phyloP scores from a whole-genome alignment of 2,329 filamentous ascomycete species.

The Coccinonectria pachysandricola region DNA sequence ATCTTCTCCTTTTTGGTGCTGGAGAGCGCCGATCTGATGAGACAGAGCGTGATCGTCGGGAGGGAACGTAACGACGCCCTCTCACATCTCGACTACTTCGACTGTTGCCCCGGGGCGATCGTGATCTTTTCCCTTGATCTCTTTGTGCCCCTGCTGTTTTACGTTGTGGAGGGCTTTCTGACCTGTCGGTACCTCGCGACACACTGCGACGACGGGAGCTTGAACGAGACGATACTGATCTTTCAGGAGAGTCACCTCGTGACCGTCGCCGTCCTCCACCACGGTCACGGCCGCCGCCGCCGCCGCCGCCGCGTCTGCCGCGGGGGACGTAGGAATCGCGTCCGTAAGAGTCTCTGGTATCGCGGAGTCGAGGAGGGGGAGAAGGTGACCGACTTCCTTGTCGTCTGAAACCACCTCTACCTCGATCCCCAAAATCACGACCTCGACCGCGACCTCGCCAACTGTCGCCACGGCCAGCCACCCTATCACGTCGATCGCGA shows the following conservation, averaged over 20 bases:
- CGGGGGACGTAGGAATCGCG: slow-evolving; percentile 46
- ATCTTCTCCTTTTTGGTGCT: slow-evolving; percentile 38
- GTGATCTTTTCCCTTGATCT: slow-evolving; percentile 29
- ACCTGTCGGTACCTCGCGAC: slow-evolving; percentile 22
- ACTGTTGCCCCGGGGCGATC: slow-evolving; percentile 23
- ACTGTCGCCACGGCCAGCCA: slow-evolving; percentile 41
- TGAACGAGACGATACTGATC: slow-evolving; percentile 20
- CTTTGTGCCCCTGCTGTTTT: slow-evolving; percentile 22
- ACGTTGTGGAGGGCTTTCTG: slow-evolving; percentile 24
- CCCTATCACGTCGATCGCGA: slow-evolving; percentile 46
- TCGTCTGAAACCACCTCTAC: slow-evolving; percentile 35
- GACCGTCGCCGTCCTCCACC: slow-evolving; percentile 25
- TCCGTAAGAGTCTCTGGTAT: slow-evolving; percentile 32
- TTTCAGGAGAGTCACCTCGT: slow-evolving; percentile 25
- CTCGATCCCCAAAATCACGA: slow-evolving; percentile 34
- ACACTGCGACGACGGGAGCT: slow-evolving; percentile 24
- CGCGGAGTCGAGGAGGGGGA: slow-evolving; percentile 33
- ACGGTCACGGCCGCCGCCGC: slow-evolving; percentile 29
- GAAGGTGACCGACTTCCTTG: slow-evolving; percentile 37
- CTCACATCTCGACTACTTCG: slow-evolving; percentile 12
- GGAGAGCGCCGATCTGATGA: slow-evolving; percentile 32
- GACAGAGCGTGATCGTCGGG: slow-evolving; percentile 22
- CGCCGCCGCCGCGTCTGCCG: slow-evolving; percentile 29
- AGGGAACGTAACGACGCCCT: slow-evolving; percentile 11
- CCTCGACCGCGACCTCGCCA: slow-evolving; percentile 46